Conservation (phyloP, 768 basidiomycete genomes). For the Termitomyces sp. region DNA sequence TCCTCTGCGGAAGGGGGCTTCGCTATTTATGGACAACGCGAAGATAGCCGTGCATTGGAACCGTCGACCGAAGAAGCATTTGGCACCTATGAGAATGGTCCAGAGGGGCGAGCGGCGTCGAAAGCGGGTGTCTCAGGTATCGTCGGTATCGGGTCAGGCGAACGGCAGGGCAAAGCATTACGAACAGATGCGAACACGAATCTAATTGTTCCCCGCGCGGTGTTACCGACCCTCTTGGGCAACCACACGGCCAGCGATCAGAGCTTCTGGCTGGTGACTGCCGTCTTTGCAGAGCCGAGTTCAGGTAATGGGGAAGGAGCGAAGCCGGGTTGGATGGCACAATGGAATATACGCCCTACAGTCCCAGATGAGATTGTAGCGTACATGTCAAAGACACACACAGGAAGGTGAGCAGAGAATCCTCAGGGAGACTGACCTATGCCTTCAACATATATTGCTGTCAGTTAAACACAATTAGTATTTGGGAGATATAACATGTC, state of each 20-base stretch:
- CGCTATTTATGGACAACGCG: constrained; percentile 65
- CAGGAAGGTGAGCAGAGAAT: background rate
- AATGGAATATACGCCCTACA: constrained; percentile 5
- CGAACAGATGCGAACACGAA: constrained; percentile 66
- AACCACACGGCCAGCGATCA: constrained; percentile 35
- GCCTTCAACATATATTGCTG: constrained; percentile 63
- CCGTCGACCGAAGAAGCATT: constrained; percentile 38
- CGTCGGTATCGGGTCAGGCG: constrained; percentile 38
- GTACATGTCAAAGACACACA: background rate
- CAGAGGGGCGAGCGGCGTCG: constrained; percentile 50
- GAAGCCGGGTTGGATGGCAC: constrained; percentile 3
- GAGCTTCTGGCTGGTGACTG: constrained; percentile 61
- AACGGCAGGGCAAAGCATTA: constrained; percentile 38
- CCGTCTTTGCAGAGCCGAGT: constrained; percentile 4
- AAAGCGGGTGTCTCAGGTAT: constrained; percentile 63
- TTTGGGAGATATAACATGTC: background rate
- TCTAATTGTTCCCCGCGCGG: constrained; percentile 27
- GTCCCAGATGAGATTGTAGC: constrained; percentile 3
- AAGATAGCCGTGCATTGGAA: constrained; percentile 56
- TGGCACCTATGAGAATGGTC: constrained; percentile 46
- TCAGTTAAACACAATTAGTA: constrained; percentile 44
- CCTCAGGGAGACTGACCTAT: constrained; percentile 33
- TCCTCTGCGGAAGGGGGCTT: constrained; percentile 67
- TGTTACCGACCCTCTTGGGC: constrained; percentile 62
- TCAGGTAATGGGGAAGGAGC: constrained; percentile 1